Evolutionary conservation across 176 grass and related monocot species (phyloP), one percentile per base, ranked within the genome.

Genomic region (Microstegium vimineum): DNA sequence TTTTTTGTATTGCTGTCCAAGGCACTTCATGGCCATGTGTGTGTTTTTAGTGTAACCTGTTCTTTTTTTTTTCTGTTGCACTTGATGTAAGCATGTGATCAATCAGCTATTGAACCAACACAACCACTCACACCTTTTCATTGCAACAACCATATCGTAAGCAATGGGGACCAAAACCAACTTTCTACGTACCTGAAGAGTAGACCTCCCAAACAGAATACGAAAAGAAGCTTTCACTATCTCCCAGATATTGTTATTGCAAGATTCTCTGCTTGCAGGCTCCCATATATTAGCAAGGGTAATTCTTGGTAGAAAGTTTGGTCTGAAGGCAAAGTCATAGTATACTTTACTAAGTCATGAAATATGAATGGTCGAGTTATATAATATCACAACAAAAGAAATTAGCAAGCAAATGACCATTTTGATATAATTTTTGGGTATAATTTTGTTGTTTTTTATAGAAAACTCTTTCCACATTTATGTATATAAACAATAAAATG

Each of bases 271-370:
- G 82, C 89, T 91, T 67, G 96, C 96, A 40, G 93, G 96, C 73
- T 95, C 93, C 96, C 93, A 98, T 86, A 98, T 90, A 70, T 95
- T 98, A 54, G 89, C 76, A 66, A 98, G 93, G 52, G 93, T 95
- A 88, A 95, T 94, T 79, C 93, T 98, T 57, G 92, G 96, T 23
- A 98, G 86, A 68, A 95, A 98, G 79, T 95, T 95, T 60, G 95
- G 79, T 70, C 96, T 93, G 38, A 84, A 67, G 10, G 1, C 2
- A 64, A 81, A 64, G 5, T 5, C 3, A 56, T 18, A 47, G 81
- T 66, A 81, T 60, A 74, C 49, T 33, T 83, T 15, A 8, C 16
- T 8, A 72, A 77, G 27, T 60, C 68, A 71, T 17, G 0, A 45
- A 77, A 6, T 59, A 68, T 22, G 11, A 71, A 8, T 27, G 37